phyloP scores from a whole-genome alignment of 2,329 filamentous ascomycete genomes.

The Scorias spongiosa region DNA sequence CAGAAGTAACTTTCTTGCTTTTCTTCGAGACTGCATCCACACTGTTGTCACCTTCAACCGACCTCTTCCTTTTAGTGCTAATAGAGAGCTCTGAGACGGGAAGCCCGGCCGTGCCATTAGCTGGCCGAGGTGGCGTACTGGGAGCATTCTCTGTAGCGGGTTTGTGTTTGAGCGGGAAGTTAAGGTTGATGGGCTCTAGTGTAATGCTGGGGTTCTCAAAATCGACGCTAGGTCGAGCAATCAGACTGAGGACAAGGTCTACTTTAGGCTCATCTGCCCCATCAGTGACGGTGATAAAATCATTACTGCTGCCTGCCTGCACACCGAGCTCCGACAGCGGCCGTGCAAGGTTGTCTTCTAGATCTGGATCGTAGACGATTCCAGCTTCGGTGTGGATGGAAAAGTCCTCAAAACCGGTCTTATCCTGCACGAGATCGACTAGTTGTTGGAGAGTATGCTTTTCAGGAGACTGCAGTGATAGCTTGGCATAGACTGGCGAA shows the following conservation, averaged over 20 bases:
- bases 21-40: conserved; percentile 10
- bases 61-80: neutral
- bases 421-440: conserved; percentile 55
- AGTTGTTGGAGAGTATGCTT: conserved; percentile 65
- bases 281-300: conserved; percentile 71
- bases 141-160: neutral
- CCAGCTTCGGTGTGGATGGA: conserved; percentile 59
- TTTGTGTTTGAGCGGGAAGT: neutral
- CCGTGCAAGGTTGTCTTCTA: conserved; percentile 71
- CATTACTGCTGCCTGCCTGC: conserved; percentile 32
- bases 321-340: conserved; percentile 55
- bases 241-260: conserved; percentile 52
- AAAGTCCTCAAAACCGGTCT: conserved; percentile 66
- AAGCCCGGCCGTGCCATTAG: neutral
- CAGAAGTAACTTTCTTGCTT: conserved; percentile 5
- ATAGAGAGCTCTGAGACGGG: neutral
- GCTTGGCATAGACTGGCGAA: conserved; percentile 17
- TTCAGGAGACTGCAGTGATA: conserved; percentile 26
- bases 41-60: neutral
- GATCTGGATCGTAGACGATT: conserved; percentile 77
- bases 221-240: neutral
- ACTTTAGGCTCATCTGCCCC: conserved; percentile 67
- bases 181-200: neutral
- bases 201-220: neutral
- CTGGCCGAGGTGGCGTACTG: neutral